phyloP scores from a whole-genome alignment of 805 yeast genomes.

The Myxozyma mucilagina region DNA sequence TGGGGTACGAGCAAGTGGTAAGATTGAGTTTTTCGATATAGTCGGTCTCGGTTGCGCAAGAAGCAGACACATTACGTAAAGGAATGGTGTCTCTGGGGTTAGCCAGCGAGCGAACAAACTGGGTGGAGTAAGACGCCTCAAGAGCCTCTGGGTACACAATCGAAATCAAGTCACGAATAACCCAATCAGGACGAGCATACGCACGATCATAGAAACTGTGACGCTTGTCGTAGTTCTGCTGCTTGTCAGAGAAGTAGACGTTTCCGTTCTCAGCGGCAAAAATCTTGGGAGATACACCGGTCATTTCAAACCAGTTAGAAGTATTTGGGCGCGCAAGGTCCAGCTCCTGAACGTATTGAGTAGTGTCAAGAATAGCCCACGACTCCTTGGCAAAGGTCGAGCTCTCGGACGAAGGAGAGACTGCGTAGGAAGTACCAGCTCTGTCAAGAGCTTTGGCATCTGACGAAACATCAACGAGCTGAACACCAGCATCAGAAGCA shows the following conservation, averaged over 20 bases:
- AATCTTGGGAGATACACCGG: conserved; percentile 5
- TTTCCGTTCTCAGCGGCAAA: conserved; percentile 5
- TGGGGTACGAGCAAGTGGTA: conserved; percentile 11
- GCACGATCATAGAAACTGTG: conserved; percentile 3
- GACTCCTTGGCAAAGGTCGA: conserved; percentile 16
- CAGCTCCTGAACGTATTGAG: conserved; percentile 4
- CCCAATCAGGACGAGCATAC: neutral
- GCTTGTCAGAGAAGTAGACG: conserved; percentile 1
- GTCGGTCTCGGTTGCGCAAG: neutral
- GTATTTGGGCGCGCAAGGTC: neutral
- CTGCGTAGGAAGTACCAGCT: neutral
- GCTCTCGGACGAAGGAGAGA: neutral
- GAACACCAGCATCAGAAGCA: no score
- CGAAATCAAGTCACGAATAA: neutral
- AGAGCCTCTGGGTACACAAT: neutral
- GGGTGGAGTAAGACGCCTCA: neutral
- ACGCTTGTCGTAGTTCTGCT: neutral
- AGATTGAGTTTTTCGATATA: conserved; percentile 1
- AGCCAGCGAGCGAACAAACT: neutral
- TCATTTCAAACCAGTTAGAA: neutral
- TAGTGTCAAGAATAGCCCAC: conserved; percentile 6
- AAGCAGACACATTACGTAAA: neutral
- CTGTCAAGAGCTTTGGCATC: neutral
- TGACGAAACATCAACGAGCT: conserved; percentile 11
- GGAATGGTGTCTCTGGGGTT: neutral